Evolutionary conservation across 129 eudicot genomes (phyloP), one percentile per base, ranked within the genome.

Genomic region (Escallonia herrerae): DNA sequence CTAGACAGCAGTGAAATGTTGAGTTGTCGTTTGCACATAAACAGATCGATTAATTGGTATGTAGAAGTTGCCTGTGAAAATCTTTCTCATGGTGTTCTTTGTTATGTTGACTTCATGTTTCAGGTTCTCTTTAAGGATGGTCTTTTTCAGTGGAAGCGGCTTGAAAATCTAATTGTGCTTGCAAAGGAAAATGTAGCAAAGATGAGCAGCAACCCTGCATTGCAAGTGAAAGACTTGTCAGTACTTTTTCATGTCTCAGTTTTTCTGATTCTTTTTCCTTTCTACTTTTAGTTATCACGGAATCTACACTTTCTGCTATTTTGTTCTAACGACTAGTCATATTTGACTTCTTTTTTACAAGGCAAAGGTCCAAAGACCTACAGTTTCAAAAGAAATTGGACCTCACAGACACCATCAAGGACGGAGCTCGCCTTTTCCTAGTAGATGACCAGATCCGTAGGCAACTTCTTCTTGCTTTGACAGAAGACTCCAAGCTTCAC

Each of bases 91-190:
- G 40, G n/a, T 44, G 51, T 46, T 37, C 49, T 10, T 62, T 52
- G 5, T 8, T 4, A 64, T 45, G 44, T 41, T n/a, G 55, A 60
- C n/a, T 71, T 63, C 66, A 13, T 64, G 66, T 68, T 48, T 63
- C 74, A 93, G 99, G 99, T 93, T 75, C 72, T 93, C 58, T 93
- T 91, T 73, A 93, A 93, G 82, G 96, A 89, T 68, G 96, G 99
- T 12, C 72, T 78, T 63, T 93, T 93, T 73, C 99, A 93, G 49
- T 93, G 99, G 99, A 93, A 93, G 74, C 81, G 99, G 60, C 90
- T 93, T 5, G 99, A 93, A 81, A 93, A 93, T 74, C 87, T 93
- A 58, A 93, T 93, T 40, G 83, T 84, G 68, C 76, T 93, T 65
- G 99, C 99, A 50, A 93, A 93, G 79, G 96, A 93, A 74, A 93